phyloP scores from a whole-genome alignment of 1,284 basidiomycete species.

The Ganoderma sinense region DNA sequence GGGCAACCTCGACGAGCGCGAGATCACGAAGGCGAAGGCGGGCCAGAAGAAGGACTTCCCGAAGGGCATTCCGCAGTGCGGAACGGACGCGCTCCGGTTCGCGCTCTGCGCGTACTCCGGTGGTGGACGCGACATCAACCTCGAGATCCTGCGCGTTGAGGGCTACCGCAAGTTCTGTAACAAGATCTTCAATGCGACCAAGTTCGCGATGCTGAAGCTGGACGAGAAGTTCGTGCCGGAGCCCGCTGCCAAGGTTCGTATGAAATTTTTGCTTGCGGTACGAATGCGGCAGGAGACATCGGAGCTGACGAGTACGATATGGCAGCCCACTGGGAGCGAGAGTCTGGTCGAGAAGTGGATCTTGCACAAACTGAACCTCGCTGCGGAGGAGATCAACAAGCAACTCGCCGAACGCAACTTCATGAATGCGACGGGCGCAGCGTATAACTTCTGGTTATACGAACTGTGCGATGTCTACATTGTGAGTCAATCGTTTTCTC shows the following conservation, averaged over 20 bases:
- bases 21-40: conserved; percentile 89
- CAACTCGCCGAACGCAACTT: conserved; percentile 88
- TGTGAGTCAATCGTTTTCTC: conserved; percentile 46
- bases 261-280: background rate
- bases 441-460: conserved; percentile 98
- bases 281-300: background rate
- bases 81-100: conserved; percentile 96
- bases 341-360: conserved; percentile 97
- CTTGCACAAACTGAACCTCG: conserved; percentile 91
- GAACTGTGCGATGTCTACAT: conserved; percentile 99
- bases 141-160: conserved; percentile 97
- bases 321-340: conserved; percentile 87
- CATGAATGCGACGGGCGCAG: conserved; percentile 87
- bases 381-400: conserved; percentile 80
- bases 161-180: conserved; percentile 99
- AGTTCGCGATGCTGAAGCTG: conserved; percentile 96
- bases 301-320: background rate
- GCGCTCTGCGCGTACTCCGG: conserved; percentile 95
- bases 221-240: conserved; percentile 85
- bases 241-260: conserved; percentile 66
- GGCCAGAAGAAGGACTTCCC: conserved; percentile 99
- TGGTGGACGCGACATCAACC: conserved; percentile 92
- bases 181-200: conserved; percentile 99
- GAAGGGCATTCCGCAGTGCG: conserved; percentile 98
- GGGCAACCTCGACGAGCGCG: conserved; percentile 95